Percentiles rank a stretch among this genome's conserved stretches.
These are phyloP conservation scores for Pythium aristosporum DNA, from an alignment of 352 stramenopile genomes.

Conservation along the genomic window DNA sequence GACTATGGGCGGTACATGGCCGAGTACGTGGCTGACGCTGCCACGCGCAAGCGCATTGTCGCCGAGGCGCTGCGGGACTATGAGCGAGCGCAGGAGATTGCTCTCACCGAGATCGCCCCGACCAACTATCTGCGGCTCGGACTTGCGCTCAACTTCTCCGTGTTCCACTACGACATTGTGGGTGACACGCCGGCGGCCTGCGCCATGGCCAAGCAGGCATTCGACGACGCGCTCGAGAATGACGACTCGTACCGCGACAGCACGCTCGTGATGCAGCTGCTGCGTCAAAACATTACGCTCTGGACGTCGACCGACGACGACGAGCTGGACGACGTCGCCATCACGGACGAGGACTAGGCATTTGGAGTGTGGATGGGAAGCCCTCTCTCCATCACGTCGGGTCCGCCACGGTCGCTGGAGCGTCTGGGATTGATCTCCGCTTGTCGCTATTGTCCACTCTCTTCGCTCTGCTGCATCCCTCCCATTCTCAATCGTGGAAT, in stretches of 20 bases:
- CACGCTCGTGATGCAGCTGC: constrained; percentile 34
- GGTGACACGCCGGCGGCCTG: constrained; percentile 20
- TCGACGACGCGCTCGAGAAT: constrained; percentile 36
- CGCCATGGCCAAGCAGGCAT: constrained; percentile 30
- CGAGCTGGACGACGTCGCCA: neutral
- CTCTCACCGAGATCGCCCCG: constrained; percentile 21
- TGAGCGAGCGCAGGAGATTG: constrained; percentile 18
- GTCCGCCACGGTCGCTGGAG: neutral
- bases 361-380: too few species aligned
- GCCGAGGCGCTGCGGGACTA: constrained; percentile 25
- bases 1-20: constrained; percentile 25
- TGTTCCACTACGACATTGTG: constrained; percentile 36
- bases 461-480: too few species aligned
- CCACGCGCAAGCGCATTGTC: neutral
- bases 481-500: neutral
- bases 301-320: constrained; percentile 26
- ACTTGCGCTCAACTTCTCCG: constrained; percentile 33
- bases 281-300: constrained; percentile 36
- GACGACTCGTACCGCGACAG: constrained; percentile 36
- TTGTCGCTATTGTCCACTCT: neutral
- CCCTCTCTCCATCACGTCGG: neutral
- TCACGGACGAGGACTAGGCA: neutral
- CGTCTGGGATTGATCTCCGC: neutral
- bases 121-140: constrained; percentile 33
- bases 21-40: constrained; percentile 7